These are phyloP conservation scores for Purpureocillium takamizusanense DNA, from an alignment of 2,329 filamentous ascomycete species.

Conservation along the genomic window DNA sequence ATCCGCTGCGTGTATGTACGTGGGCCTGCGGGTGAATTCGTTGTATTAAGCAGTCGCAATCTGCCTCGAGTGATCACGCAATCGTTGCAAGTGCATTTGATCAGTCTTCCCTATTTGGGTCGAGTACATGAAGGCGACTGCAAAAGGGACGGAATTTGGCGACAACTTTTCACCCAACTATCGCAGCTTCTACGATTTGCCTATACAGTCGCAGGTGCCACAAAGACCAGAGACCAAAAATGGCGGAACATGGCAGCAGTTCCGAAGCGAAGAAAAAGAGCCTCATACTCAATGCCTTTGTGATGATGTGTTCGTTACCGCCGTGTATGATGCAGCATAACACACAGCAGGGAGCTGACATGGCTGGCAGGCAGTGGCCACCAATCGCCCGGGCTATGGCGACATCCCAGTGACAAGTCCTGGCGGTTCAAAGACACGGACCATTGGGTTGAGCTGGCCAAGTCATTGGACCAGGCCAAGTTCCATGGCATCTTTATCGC, in stretches of 20 bases:
- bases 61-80: not conserved
- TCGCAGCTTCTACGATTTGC: too few relatives aligned
- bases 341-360: not conserved
- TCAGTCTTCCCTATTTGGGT: too few relatives aligned
- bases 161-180: too few relatives aligned
- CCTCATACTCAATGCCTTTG: constrained; percentile 34
- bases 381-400: constrained; percentile 41
- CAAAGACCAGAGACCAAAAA: not conserved
- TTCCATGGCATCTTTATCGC: constrained; percentile 29
- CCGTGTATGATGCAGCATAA: not conserved
- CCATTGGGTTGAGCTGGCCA: constrained; percentile 47
- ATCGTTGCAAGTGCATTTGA: not conserved
- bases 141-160: too few relatives aligned
- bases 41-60: too few relatives aligned
- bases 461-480: not conserved
- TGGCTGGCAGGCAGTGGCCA: constrained; percentile 28
- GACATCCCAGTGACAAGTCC: constrained; percentile 55
- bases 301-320: constrained; percentile 25
- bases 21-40: too few relatives aligned
- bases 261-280: constrained; percentile 21
- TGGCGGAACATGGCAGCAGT: not conserved
- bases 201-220: too few relatives aligned
- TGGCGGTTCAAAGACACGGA: constrained; percentile 50
- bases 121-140: too few relatives aligned
- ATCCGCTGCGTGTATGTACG: too few relatives aligned